Conservation (phyloP, 331 rosid species). For the Telfairia occidentalis region DNA sequence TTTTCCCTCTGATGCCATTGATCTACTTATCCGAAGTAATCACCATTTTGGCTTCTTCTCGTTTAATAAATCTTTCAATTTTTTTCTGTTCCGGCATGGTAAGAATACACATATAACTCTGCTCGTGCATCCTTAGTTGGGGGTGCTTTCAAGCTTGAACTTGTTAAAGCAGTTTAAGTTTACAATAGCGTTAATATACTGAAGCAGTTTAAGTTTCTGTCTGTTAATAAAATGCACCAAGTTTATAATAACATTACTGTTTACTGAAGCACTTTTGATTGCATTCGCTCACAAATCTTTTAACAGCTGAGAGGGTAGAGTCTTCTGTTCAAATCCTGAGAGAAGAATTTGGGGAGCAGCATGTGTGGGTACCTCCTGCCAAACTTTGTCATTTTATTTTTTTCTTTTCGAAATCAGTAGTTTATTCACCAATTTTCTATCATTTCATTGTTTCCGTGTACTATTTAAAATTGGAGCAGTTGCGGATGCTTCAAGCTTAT, state of each 20-base stretch:
- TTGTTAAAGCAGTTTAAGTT: background rate
- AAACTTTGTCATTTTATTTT: constrained; percentile 20
- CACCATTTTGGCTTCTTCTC: too few species aligned
- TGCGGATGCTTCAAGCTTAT: constrained; percentile 12
- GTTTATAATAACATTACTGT: background rate
- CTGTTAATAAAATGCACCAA: background rate
- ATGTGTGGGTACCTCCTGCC: constrained; percentile 84
- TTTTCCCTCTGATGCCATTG: too few species aligned
- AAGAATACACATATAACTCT: too few species aligned
- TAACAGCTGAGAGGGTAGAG: constrained; percentile 58
- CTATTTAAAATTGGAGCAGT: background rate
- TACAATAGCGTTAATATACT: background rate
- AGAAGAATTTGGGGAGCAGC: constrained; percentile 79
- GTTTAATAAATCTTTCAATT: too few species aligned
- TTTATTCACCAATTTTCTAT: background rate
- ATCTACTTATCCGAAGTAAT: too few species aligned
- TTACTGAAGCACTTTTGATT: constrained; percentile 7
- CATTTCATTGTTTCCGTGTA: background rate
- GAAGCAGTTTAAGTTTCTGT: background rate
- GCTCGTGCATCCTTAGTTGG: background rate
- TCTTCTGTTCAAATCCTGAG: constrained; percentile 44
- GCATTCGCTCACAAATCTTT: constrained; percentile 15
- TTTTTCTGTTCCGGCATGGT: too few species aligned
- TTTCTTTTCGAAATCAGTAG: background rate
- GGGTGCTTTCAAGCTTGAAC: background rate